Evolutionary conservation across 2,329 filamentous ascomycete genomes (phyloP).

Genomic region (Lachnellula cervina): DNA sequence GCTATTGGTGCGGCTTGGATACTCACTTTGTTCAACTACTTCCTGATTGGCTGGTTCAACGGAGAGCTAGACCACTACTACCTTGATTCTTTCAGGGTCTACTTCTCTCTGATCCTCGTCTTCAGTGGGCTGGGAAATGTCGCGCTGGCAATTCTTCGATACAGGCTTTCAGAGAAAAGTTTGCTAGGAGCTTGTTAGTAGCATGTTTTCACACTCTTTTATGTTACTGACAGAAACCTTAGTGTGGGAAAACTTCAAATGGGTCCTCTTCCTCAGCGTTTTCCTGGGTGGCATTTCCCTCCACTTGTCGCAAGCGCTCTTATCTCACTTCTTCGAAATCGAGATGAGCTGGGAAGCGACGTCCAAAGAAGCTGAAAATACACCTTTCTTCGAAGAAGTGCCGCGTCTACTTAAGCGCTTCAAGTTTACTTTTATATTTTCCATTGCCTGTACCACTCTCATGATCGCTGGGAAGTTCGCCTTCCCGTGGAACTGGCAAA

Average conservation of each 20-base stretch:
- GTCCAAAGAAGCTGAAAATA: slow-evolving; percentile 65
- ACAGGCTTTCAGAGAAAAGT: slow-evolving; percentile 51
- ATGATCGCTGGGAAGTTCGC: slow-evolving; percentile 44
- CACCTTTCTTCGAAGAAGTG: slow-evolving; percentile 13
- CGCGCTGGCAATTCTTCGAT: slow-evolving; percentile 53
- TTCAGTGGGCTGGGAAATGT: slow-evolving; percentile 51
- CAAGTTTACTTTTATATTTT: slow-evolving; percentile 50
- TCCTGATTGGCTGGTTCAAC: slow-evolving; percentile 66
- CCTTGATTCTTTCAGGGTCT: slow-evolving; percentile 60
- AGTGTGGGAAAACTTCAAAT: slow-evolving; percentile 61
- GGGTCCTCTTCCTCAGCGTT: slow-evolving; percentile 66
- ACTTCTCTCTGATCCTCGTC: slow-evolving; percentile 58
- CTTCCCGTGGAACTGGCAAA: slow-evolving; percentile 22
- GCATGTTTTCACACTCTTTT: slow-evolving; percentile 29
- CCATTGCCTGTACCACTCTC: slow-evolving; percentile 39
- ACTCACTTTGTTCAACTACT: slow-evolving; percentile 64
- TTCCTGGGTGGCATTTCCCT: slow-evolving; percentile 79
- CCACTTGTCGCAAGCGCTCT: slow-evolving; percentile 71
- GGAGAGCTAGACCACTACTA: slow-evolving; percentile 63
- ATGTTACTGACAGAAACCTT: slow-evolving; percentile 33
- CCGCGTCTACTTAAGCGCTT: slow-evolving; percentile 51
- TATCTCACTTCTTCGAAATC: slow-evolving; percentile 77
- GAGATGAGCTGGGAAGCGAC: slow-evolving; percentile 83
- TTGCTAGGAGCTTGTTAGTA: slow-evolving; percentile 37
- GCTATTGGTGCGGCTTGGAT: slow-evolving; percentile 63